phyloP scores from a whole-genome alignment of 805 yeast genomes.

The Cyberlindnera samutprakarnensis region DNA sequence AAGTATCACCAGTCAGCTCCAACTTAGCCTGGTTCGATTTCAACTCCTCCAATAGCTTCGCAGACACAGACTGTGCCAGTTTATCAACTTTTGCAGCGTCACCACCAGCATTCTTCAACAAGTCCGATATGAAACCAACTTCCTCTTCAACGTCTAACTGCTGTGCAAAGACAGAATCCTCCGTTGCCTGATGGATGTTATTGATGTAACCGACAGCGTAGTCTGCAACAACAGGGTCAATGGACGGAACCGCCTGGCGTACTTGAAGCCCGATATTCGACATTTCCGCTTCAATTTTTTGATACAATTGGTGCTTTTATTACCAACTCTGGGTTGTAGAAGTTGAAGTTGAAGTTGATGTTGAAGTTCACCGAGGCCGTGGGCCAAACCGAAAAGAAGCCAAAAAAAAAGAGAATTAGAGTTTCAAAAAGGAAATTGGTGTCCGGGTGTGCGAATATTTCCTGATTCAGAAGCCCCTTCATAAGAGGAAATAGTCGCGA shows the following conservation, averaged over 20 bases:
- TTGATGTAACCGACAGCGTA: conserved; percentile 90
- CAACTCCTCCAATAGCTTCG: conserved; percentile 43
- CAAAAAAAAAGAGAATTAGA: too few species aligned
- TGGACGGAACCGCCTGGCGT: conserved; percentile 77
- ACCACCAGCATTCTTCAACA: conserved; percentile 83
- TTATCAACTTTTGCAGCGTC: conserved; percentile 43
- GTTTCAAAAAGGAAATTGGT: too few species aligned
- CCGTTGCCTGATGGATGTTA: conserved; percentile 69
- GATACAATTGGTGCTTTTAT: too few species aligned
- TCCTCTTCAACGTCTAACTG: conserved; percentile 62
- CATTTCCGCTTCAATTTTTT: too few species aligned
- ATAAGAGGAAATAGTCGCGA: too few species aligned
- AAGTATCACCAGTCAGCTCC: conserved; percentile 77
- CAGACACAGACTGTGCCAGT: conserved; percentile 39
- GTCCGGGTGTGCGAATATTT: too few species aligned
- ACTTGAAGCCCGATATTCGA: conserved; percentile 46
- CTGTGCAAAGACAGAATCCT: conserved; percentile 75
- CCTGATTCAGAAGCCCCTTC: too few species aligned
- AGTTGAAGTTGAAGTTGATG: too few species aligned
- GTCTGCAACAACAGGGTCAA: conserved; percentile 80
- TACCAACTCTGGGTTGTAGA: too few species aligned
- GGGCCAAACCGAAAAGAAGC: too few species aligned
- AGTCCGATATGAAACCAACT: conserved; percentile 53
- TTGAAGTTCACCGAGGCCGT: too few species aligned
- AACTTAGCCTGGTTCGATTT: conserved; percentile 64